phyloP scores from a whole-genome alignment of 2,329 filamentous ascomycete genomes.

The Coleophoma crateriformis region DNA sequence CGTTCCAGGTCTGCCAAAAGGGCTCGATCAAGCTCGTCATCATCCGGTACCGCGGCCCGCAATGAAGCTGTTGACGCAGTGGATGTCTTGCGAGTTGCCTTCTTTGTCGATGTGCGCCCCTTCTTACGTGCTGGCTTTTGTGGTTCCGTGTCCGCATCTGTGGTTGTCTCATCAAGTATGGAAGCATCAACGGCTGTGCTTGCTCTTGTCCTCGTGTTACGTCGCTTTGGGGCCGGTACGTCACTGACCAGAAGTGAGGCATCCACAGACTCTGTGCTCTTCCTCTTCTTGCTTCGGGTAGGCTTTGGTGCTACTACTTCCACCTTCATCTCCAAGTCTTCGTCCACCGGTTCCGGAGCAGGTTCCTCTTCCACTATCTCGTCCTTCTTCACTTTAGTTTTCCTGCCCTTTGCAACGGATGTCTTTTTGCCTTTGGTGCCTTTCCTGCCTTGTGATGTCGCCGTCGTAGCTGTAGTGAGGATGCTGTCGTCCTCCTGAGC shows the following conservation, averaged over 20 bases:
- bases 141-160: conserved; percentile 38
- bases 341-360: conserved; percentile 26
- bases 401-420: conserved; percentile 39
- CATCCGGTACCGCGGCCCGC: conserved; percentile 43
- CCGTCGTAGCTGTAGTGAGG: conserved; percentile 52
- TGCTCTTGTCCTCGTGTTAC: conserved; percentile 29
- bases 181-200: conserved; percentile 32
- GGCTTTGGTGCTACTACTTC: conserved; percentile 16
- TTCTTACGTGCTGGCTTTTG: conserved; percentile 36
- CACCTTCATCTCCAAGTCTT: conserved; percentile 23
- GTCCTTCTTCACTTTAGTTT: conserved; percentile 47
- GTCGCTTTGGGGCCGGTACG: conserved; percentile 32
- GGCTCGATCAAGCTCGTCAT: conserved; percentile 61
- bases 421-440: conserved; percentile 50
- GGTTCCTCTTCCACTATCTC: conserved; percentile 41
- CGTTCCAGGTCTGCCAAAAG: conserved; percentile 60
- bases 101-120: conserved; percentile 36
- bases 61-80: conserved; percentile 39
- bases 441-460: conserved; percentile 50
- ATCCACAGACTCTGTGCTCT: conserved; percentile 15
- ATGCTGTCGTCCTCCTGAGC: conserved; percentile 52
- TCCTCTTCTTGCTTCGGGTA: conserved; percentile 19
- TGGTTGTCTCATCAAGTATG: conserved; percentile 35
- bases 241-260: conserved; percentile 1
- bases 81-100: conserved; percentile 41